Conservation (phyloP, 78 protist genomes). For the Planoprotostelium fungivorum region DNA sequence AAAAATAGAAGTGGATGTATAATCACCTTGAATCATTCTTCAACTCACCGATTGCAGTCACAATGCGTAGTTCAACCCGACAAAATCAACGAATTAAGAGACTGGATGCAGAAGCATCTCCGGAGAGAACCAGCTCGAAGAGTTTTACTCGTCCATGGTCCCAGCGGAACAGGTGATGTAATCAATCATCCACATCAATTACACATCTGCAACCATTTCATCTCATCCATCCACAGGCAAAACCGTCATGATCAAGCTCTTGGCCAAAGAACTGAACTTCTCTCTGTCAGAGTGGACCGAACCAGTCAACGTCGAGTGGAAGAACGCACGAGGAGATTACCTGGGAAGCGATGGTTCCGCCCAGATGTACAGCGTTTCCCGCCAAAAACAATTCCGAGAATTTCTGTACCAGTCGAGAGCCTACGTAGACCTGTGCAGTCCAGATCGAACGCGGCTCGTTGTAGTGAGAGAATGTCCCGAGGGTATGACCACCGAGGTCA, state of each 20-base stretch:
- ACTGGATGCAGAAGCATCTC: not conserved
- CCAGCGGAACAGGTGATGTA: not conserved
- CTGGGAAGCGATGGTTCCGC: not conserved
- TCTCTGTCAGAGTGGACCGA: not conserved
- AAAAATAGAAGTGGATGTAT: too few species aligned
- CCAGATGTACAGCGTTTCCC: not conserved
- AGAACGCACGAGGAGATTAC: not conserved
- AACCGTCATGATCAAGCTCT: not conserved
- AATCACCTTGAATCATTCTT: not conserved
- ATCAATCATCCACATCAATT: not conserved
- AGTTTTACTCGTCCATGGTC: not conserved
- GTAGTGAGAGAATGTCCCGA: not conserved
- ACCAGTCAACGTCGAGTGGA: not conserved
- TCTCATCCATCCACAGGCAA: not conserved
- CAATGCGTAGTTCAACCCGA: not conserved
- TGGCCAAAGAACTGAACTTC: not conserved
- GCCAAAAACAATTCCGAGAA: not conserved
- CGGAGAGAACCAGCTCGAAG: not conserved
- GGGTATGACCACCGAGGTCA: not conserved
- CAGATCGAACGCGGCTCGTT: not conserved
- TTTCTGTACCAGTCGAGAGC: not conserved
- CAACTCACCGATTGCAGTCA: not conserved
- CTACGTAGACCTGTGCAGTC: not conserved
- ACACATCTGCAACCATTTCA: not conserved
- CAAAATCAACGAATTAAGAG: not conserved